Conservation (phyloP, 2,329 filamentous ascomycete genomes). For the Clonostachys chloroleuca region DNA sequence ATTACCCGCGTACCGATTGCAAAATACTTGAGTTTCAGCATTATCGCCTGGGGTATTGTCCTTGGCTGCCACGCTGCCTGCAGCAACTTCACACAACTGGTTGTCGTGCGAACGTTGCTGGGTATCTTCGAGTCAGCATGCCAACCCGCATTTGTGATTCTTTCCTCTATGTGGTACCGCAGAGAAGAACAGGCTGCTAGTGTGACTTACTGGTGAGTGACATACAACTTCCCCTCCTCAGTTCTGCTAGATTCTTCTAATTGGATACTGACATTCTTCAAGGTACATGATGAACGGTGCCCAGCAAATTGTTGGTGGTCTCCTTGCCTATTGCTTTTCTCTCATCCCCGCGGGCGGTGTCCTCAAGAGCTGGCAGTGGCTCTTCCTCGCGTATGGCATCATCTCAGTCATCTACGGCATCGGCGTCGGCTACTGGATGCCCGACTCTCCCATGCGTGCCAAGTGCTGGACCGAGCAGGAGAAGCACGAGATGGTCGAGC, state of each 20-base stretch:
- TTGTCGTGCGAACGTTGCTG: constrained; percentile 59
- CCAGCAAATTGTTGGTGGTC: constrained; percentile 67
- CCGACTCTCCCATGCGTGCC: constrained; percentile 69
- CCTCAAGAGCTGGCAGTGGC: constrained; percentile 38
- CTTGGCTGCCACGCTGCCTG: constrained; percentile 59
- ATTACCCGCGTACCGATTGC: constrained; percentile 61
- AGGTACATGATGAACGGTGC: constrained; percentile 71
- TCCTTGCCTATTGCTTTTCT: constrained; percentile 21
- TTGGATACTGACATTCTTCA: not conserved
- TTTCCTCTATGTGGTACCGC: constrained; percentile 69
- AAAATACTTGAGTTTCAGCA: constrained; percentile 61
- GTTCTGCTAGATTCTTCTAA: constrained; percentile 13
- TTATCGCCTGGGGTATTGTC: constrained; percentile 58
- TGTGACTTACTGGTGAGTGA: constrained; percentile 62
- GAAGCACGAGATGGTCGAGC: constrained; percentile 59
- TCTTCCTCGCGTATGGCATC: constrained; percentile 38
- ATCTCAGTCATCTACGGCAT: constrained; percentile 32
- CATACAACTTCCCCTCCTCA: not conserved
- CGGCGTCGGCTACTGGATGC: constrained; percentile 60
- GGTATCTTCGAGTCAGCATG: constrained; percentile 69
- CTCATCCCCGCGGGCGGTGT: constrained; percentile 19
- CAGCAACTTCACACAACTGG: constrained; percentile 53
- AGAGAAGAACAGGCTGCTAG: constrained; percentile 62
- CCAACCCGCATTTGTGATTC: constrained; percentile 63
- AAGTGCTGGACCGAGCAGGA: constrained; percentile 64